These are phyloP conservation scores for Candida namnaoensis DNA, from an alignment of 805 yeast genomes.

Conservation along the genomic window DNA sequence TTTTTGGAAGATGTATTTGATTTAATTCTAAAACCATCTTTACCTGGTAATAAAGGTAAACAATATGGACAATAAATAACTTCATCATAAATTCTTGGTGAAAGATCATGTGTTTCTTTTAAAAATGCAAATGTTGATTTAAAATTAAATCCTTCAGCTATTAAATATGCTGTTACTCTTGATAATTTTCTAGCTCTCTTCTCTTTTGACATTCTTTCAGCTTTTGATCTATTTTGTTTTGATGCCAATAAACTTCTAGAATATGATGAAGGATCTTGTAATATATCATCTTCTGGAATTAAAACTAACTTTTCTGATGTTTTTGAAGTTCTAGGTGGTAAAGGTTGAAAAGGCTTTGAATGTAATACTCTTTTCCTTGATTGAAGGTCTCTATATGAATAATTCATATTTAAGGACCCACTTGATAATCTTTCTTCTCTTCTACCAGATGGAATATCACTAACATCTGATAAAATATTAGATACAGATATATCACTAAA, in stretches of 20 bases:
- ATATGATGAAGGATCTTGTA: conserved; percentile 1
- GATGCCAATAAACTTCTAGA: background rate
- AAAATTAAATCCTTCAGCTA: conserved; percentile 75
- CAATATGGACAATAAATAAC: conserved; percentile 88
- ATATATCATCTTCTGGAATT: conserved; percentile 50
- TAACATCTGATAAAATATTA: conserved; percentile 63
- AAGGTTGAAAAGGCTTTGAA: conserved; percentile 43
- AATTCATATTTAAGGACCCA: conserved; percentile 17
- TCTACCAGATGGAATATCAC: conserved; percentile 79
- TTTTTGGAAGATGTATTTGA: conserved; percentile 42
- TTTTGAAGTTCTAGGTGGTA: conserved; percentile 75
- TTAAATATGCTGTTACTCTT: conserved; percentile 86
- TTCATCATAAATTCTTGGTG: conserved; percentile 85
- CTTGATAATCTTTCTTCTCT: conserved; percentile 34
- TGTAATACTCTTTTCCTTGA: background rate
- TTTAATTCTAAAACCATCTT: conserved; percentile 65
- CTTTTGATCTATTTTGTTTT: conserved; percentile 19
- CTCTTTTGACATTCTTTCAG: conserved; percentile 45
- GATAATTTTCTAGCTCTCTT: conserved; percentile 49
- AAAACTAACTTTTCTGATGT: conserved; percentile 79
- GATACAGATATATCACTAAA: conserved; percentile 79
- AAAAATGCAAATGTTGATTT: conserved; percentile 56
- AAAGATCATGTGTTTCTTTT: conserved; percentile 64
- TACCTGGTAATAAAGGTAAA: conserved; percentile 80
- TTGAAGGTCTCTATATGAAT: background rate